These are phyloP conservation scores for Chiua sp. DNA, from an alignment of 1,284 basidiomycete genomes.

Conservation along the genomic window DNA sequence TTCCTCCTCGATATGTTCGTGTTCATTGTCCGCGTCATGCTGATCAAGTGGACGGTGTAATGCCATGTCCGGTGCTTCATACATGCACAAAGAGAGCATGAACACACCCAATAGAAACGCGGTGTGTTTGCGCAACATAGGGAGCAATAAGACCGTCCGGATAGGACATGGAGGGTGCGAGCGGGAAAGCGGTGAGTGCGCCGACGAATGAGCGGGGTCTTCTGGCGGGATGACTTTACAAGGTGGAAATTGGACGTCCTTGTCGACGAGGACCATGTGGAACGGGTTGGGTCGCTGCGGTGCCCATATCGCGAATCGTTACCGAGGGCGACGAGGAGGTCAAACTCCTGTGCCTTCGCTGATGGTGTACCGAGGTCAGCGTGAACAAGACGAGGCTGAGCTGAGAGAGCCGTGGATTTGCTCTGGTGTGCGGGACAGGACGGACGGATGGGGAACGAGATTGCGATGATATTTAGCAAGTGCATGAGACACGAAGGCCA, in stretches of 20 bases:
- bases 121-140: conserved; percentile 93
- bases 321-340: too few species aligned
- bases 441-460: too few species aligned
- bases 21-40: conserved; percentile 55
- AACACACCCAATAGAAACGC: conserved; percentile 92
- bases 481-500: too few species aligned
- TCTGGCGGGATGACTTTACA: conserved; percentile 72
- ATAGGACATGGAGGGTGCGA: conserved; percentile 85
- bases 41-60: conserved; percentile 58
- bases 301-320: conserved; percentile 67
- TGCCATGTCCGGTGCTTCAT: conserved; percentile 57
- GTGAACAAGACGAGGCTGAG: too few species aligned
- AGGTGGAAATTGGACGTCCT: conserved; percentile 82
- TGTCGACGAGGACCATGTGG: conserved; percentile 83
- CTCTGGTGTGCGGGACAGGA: too few species aligned
- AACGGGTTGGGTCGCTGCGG: conserved; percentile 75
- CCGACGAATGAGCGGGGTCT: conserved; percentile 53
- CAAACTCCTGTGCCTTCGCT: too few species aligned
- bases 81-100: conserved; percentile 86
- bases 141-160: conserved; percentile 97
- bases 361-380: too few species aligned
- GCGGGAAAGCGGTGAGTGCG: conserved; percentile 89
- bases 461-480: too few species aligned
- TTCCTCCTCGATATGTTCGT: conserved; percentile 70
- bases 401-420: too few species aligned